A percentile compares a stretch with the other conserved stretches of the same genome.
phyloP scores from a whole-genome alignment of 331 rosid species.

The Malus hybrid region DNA sequence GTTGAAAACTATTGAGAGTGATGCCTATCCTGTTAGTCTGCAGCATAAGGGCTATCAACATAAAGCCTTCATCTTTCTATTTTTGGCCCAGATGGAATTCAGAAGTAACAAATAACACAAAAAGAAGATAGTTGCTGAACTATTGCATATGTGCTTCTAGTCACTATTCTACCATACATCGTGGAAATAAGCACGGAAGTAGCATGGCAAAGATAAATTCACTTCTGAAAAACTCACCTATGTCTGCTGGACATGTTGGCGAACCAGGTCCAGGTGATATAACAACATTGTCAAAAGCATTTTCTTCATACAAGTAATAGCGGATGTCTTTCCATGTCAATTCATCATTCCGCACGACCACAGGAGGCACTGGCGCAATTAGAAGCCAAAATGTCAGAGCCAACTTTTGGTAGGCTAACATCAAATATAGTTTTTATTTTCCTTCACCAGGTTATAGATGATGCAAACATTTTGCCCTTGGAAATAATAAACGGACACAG shows the following conservation, averaged over 20 bases:
- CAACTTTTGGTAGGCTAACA: background rate
- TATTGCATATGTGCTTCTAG: background rate
- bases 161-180: background rate
- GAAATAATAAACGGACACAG: background rate
- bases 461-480: background rate
- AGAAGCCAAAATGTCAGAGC: slow-evolving; percentile 20
- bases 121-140: background rate
- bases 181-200: background rate
- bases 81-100: background rate
- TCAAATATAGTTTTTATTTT: background rate
- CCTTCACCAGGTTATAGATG: background rate
- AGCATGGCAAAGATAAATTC: background rate
- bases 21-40: background rate
- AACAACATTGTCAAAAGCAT: slow-evolving; percentile 88
- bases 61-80: background rate
- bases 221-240: slow-evolving; percentile 45
- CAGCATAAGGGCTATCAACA: background rate
- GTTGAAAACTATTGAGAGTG: background rate
- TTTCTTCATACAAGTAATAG: slow-evolving; percentile 68
- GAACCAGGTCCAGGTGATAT: slow-evolving; percentile 99
- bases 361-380: slow-evolving; percentile 73
- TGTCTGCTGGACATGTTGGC: slow-evolving; percentile 71
- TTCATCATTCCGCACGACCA: slow-evolving; percentile 78
- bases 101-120: background rate
- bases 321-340: slow-evolving; percentile 76